phyloP scores from a whole-genome alignment of 176 grass and related monocot genomes.

The Triticum timopheevii region DNA sequence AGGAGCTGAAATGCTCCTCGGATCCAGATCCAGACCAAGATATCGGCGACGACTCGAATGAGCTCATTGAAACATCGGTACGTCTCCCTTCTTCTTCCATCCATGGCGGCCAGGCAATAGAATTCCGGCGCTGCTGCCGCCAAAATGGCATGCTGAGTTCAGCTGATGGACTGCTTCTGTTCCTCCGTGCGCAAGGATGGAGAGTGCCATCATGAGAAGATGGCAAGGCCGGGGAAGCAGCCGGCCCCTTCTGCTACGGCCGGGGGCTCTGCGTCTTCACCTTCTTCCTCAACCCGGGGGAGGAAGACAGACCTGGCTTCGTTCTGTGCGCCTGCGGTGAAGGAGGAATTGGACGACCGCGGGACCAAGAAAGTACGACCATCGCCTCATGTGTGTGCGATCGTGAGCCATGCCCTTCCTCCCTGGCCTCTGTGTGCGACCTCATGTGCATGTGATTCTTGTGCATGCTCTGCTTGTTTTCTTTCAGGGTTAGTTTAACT shows the following conservation, averaged over 20 bases:
- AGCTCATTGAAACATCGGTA: slow-evolving; percentile 61
- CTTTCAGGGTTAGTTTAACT: neutral
- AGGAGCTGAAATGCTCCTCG: slow-evolving; percentile 48
- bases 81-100: neutral
- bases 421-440: too few species aligned
- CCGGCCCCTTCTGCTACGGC: slow-evolving; percentile 20
- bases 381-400: slow-evolving; percentile 44
- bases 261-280: slow-evolving; percentile 26
- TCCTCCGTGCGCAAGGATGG: slow-evolving; percentile 41
- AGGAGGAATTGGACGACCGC: slow-evolving; percentile 9
- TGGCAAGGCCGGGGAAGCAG: slow-evolving; percentile 58
- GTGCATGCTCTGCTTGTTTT: too few species aligned
- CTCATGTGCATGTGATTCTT: too few species aligned
- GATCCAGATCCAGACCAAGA: slow-evolving; percentile 51
- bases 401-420: neutral
- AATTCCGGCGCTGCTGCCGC: neutral
- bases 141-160: neutral
- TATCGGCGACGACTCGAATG: slow-evolving; percentile 38
- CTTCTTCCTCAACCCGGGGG: slow-evolving; percentile 34
- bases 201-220: slow-evolving; percentile 22
- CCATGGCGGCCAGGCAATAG: neutral
- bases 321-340: slow-evolving; percentile 27
- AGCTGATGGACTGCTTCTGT: neutral
- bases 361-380: slow-evolving; percentile 43
- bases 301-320: slow-evolving; percentile 64